phyloP scores from a whole-genome alignment of 2,329 filamentous ascomycete species.

The Bipolaris bicolor region DNA sequence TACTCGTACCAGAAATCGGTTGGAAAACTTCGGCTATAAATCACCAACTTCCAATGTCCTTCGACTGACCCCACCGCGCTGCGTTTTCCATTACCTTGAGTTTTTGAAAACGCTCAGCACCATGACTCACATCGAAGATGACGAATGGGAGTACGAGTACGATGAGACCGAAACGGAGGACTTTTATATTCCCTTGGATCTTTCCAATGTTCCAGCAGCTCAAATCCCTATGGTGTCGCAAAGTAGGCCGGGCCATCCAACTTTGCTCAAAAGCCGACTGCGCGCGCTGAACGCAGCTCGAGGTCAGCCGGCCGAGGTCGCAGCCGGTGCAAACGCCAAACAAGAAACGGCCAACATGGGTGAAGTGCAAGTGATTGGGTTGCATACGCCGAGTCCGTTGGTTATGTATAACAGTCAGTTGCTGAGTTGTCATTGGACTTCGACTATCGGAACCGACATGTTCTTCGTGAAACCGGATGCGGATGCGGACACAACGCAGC shows the following conservation, averaged over 20 bases:
- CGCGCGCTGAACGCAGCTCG: constrained; percentile 37
- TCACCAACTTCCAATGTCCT: not conserved
- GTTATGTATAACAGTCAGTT: constrained; percentile 79
- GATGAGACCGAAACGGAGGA: constrained; percentile 61
- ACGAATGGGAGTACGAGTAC: constrained; percentile 70
- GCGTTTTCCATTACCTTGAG: not conserved
- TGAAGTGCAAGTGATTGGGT: constrained; percentile 78
- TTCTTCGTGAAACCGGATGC: constrained; percentile 62
- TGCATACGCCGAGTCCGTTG: constrained; percentile 77
- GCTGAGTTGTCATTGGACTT: constrained; percentile 80
- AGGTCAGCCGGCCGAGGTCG: constrained; percentile 18
- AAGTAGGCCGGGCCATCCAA: constrained; percentile 32
- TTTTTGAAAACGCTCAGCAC: not conserved
- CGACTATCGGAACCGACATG: constrained; percentile 83
- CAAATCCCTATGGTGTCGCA: constrained; percentile 25
- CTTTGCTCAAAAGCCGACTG: constrained; percentile 37
- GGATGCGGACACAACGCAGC: constrained; percentile 34
- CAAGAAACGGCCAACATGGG: constrained; percentile 34
- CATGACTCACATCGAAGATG: constrained; percentile 39
- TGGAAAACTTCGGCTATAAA: not conserved
- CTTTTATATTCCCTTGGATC: constrained; percentile 66
- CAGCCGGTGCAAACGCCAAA: constrained; percentile 14
- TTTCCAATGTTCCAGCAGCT: constrained; percentile 51
- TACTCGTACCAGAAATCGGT: too few species aligned
- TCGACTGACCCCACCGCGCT: constrained; percentile 3